Evolutionary conservation across 202 grass and related monocot species (phyloP).

Genomic region (Panicum hallii): DNA sequence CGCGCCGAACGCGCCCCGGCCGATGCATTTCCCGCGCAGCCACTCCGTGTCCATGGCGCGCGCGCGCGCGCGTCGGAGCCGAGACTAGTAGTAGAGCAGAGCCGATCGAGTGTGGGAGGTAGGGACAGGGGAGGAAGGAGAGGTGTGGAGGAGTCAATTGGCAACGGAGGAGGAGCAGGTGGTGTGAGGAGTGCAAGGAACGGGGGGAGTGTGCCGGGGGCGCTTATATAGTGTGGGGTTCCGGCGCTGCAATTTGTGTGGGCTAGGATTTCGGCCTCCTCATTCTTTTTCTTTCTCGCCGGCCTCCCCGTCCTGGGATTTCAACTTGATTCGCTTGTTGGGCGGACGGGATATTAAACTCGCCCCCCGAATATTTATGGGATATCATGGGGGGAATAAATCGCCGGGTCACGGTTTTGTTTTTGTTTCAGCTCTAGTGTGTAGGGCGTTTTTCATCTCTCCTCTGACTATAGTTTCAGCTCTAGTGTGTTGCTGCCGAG

Average conservation of each 20-base stretch:
- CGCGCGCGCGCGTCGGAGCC: neutral
- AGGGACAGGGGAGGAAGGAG: slow-evolving; percentile 9
- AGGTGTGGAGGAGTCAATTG: slow-evolving; percentile 2
- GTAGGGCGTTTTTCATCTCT: too few relatives aligned
- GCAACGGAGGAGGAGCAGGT: neutral
- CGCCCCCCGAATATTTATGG: slow-evolving; percentile 27
- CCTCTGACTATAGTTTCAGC: too few relatives aligned
- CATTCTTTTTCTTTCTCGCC: neutral
- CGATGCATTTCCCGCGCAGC: slow-evolving; percentile 78
- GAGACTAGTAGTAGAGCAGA: slow-evolving; percentile 12
- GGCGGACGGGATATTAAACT: slow-evolving; percentile 44
- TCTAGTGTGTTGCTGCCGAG: too few relatives aligned
- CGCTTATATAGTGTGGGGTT: slow-evolving; percentile 54
- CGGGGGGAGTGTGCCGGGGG: slow-evolving; percentile 29
- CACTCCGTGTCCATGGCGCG: slow-evolving; percentile 53
- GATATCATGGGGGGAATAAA: slow-evolving; percentile 42
- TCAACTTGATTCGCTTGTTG: slow-evolving; percentile 42
- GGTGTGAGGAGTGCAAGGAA: slow-evolving; percentile 42
- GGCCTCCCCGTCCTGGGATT: slow-evolving; percentile 17
- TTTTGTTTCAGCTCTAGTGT: too few relatives aligned
- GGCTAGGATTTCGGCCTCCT: neutral
- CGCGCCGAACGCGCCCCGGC: slow-evolving; percentile 71
- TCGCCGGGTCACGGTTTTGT: neutral
- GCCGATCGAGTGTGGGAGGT: neutral
- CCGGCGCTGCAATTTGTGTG: slow-evolving; percentile 43